Conservation (phyloP, 1,284 basidiomycete species). For the Papiliotrema fonsecae region DNA sequence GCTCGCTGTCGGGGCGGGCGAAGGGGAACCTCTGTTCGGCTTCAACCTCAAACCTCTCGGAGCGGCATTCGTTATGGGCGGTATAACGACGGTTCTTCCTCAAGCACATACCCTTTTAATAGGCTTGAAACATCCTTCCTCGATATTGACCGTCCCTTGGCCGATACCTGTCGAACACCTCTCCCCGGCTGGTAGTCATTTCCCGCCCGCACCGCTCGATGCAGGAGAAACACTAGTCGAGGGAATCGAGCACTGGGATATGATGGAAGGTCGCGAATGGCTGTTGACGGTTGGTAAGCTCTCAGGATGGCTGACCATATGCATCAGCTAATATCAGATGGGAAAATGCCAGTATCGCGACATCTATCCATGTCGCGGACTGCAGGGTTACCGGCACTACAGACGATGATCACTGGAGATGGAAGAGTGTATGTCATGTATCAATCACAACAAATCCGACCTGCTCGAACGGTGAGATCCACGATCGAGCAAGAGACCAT, state of each 20-base stretch:
- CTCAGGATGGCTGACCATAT: neutral
- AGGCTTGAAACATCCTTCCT: slow-evolving; percentile 34
- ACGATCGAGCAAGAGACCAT: neutral
- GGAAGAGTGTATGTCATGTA: slow-evolving; percentile 47
- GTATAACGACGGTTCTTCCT: slow-evolving; percentile 22
- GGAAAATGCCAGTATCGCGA: slow-evolving; percentile 12
- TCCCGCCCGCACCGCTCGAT: slow-evolving; percentile 40
- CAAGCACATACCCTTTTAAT: slow-evolving; percentile 35
- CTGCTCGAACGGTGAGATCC: neutral
- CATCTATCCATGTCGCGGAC: slow-evolving; percentile 19
- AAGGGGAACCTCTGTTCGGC: slow-evolving; percentile 75
- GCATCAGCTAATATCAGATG: neutral
- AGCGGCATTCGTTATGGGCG: slow-evolving; percentile 34
- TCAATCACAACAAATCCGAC: slow-evolving; percentile 14
- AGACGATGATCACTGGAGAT: slow-evolving; percentile 44
- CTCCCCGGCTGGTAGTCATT: slow-evolving; percentile 26
- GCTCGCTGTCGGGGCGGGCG: slow-evolving; percentile 70
- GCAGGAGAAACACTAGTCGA: slow-evolving; percentile 39
- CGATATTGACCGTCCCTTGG: slow-evolving; percentile 33
- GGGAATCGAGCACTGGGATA: slow-evolving; percentile 42
- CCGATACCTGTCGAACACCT: slow-evolving; percentile 33
- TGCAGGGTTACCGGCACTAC: slow-evolving; percentile 28
- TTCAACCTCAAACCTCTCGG: slow-evolving; percentile 64
- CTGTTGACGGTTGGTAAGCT: slow-evolving; percentile 16
- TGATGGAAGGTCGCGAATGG: slow-evolving; percentile 28